Base-by-base conservation (phyloP, 495 filamentous ascomycete species). In the Penicillium longicatenatum region DNA sequence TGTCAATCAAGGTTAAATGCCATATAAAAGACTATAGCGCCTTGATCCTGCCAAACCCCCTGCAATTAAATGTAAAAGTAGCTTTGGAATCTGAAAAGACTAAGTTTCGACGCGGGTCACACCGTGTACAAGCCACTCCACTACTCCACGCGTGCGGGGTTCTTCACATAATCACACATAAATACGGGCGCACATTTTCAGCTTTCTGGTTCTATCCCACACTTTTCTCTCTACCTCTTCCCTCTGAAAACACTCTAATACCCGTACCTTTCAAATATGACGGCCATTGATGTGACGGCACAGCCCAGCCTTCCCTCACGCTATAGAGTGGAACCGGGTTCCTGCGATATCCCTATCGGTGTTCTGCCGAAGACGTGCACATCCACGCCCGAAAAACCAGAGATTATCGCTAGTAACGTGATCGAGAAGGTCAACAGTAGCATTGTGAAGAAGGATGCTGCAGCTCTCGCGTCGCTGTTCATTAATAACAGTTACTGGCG, bases 301-400 rank as follows among this genome's bases (percentile, higher is more conserved):
- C 52, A 42, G 37, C 12, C 22, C 21, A 20, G 41, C 4, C 7
- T 63, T n/a, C 75, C 70, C n/a, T 84, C 85, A 20, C 74, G 77
- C 62, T 76, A 87, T 52, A 77, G 82, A 44, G 67, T 80, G 35
- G 85, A 84, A 59, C 80, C 84, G 2, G 86, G 86, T 31, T 89
- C 86, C 4, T 58, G 75, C 63, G 82, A 83, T 54, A 71, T 85
- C 50, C 69, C 75, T 4, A 47, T 71, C 2, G 75, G 72, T 4
- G 54, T 61, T 30, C 70, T 76, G 44, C 75, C 75, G n/a, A 22
- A 50, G 46, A 70, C 73, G 6, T 63, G 54, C 49, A 54, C 62
- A 3, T 57, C 61, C 3, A 63, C 69, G 39, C 60, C 72, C 9
- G 65, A 76, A 21, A 76, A 89, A 67, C 73, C 81, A 11, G 59